Conservation (phyloP, 2,329 filamentous ascomycete genomes). For the Epichloe amarillans region DNA sequence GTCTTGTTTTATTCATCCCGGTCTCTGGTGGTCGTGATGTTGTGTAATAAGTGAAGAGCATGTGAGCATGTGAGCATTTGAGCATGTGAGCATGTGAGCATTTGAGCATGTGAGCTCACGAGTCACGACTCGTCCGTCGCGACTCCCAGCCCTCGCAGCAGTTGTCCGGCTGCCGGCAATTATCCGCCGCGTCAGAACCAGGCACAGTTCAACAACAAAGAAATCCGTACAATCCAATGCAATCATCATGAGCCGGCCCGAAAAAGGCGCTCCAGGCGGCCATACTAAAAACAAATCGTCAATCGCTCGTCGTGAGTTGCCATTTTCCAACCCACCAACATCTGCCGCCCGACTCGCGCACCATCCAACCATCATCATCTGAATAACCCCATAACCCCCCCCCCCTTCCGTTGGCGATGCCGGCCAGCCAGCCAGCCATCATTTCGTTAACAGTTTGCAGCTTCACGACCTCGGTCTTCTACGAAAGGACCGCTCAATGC, state of each 20-base stretch:
- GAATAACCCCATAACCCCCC: not conserved
- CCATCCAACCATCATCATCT: not conserved
- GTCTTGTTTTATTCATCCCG: no score
- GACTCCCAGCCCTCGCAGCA: no score
- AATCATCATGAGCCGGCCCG: slow-evolving; percentile 5
- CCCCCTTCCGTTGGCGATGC: not conserved
- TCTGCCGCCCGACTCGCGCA: no score
- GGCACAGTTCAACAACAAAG: not conserved
- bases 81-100: no score
- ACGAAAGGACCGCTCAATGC: slow-evolving; percentile 7
- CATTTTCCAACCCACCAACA: no score
- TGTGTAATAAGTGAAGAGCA: no score
- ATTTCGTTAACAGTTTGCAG: not conserved
- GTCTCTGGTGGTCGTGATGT: no score
- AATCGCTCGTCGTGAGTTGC: slow-evolving; percentile 6
- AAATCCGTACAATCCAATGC: not conserved
- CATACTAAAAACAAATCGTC: slow-evolving; percentile 6
- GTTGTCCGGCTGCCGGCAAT: no score
- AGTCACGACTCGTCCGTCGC: no score
- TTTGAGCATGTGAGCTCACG: no score
- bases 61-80: no score
- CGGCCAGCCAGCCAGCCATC: not conserved
- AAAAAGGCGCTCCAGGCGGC: not conserved
- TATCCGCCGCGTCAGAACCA: not conserved
- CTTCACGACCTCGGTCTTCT: slow-evolving; percentile 8